Percentiles rank a stretch among this genome's conserved stretches.
Evolutionary conservation across 306 rosid species (phyloP).

Genomic region (apple (Malus domestica)): ASM211411v1 NC_041801.1:18372001-18372500

Average conservation of each 20-base stretch:
- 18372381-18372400: conserved; percentile 7
- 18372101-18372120: not conserved
- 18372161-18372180: not conserved
- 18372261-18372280: conserved; percentile 64
- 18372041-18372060: not conserved
- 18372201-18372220: not conserved
- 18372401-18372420: not conserved
- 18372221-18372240: conserved; percentile 59
- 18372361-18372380: conserved; percentile 54
- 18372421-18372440: not conserved
- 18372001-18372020: not conserved
- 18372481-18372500: not conserved
- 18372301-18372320: conserved; percentile 79
- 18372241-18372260: conserved; percentile 28
- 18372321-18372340: conserved; percentile 66
- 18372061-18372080: not conserved
- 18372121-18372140: not conserved
- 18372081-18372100: not conserved
- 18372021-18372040: not conserved
- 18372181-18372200: not conserved
- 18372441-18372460: not conserved
- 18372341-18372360: conserved; percentile 66
- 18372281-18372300: conserved; percentile 81
- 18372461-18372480: not conserved
- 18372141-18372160: not conserved